Base-by-base conservation (phyloP, 2,329 filamentous ascomycete genomes). In the Penicillium hordei region DNA sequence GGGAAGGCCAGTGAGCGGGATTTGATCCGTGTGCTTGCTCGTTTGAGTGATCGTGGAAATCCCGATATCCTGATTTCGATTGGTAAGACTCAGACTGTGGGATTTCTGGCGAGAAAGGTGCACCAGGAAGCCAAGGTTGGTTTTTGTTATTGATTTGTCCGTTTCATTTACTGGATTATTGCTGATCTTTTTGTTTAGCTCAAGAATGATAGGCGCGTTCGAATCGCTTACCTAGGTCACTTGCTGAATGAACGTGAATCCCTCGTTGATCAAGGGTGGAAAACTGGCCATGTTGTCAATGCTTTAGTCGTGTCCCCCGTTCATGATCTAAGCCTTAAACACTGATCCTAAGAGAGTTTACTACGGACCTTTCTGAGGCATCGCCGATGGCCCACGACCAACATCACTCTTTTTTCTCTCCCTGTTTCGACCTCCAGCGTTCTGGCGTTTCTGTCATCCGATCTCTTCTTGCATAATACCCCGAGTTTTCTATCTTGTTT, bases 211-310 rank as follows among this genome's bases (percentile, higher is more conserved):
- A 85, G 84, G 60, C 83, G 81, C 48, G 79, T 96, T 50, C 85
- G 86, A 53, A 83, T 96, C 58, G 87, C 86, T 21, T 95, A 96
- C 72, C 82, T 94, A 74, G 93, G 93, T 64, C 91, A 87, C 70
- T 84, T 93, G 50, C 82, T 96, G 45, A 86, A 87, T 63, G 90
- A 93, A 62, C 81, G 82, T 53, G 72, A 83, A 21, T 82, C 87
- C 0, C 74, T 96, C 19, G 74, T 79, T 44, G 82, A 83, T 3
- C 89, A 94, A 65, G 89, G 89, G 48, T 96, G 90, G 89, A 84
- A 86, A 66, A 81, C 83, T 60, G 89, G 86, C 36, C 83, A 94
- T 69, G 80, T 94, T 34, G 77, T 96, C 54, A 94, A 93, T 71
- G 91, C 88, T 23, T 79, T 94, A 58, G 84, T 94, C 52, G 87